Conservation (phyloP, 805 yeast genomes). For the Wickerhamiella slavikovae region DNA sequence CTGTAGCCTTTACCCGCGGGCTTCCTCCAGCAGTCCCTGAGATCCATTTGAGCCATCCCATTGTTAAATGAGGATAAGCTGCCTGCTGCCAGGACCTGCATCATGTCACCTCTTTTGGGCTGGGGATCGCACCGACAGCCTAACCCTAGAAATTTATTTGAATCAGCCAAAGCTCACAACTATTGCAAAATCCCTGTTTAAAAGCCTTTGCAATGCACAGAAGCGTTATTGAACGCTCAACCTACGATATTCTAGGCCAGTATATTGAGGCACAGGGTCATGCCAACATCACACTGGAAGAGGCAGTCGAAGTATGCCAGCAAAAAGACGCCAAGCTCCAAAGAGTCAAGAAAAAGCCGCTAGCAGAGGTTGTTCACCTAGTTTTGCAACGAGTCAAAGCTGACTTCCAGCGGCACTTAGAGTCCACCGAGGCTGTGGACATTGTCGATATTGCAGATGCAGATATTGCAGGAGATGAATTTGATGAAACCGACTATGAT, state of each 20-base stretch:
- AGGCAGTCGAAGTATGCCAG: slow-evolving; percentile 24
- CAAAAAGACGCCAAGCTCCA: slow-evolving; percentile 43
- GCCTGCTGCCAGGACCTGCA: too few species aligned
- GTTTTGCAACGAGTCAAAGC: slow-evolving; percentile 19
- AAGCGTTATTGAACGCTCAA: slow-evolving; percentile 8
- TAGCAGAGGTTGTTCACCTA: slow-evolving; percentile 42
- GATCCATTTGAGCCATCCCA: slow-evolving; percentile 2
- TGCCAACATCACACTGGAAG: slow-evolving; percentile 5
- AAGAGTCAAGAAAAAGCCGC: slow-evolving; percentile 42
- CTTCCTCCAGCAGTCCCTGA: not conserved
- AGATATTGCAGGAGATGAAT: slow-evolving; percentile 18
- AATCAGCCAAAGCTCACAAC: too few species aligned
- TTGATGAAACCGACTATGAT: slow-evolving; percentile 37
- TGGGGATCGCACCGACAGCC: too few species aligned
- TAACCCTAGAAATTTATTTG: too few species aligned
- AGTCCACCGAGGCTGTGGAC: not conserved
- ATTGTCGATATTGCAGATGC: slow-evolving; percentile 12
- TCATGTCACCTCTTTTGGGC: too few species aligned
- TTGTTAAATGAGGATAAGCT: not conserved
- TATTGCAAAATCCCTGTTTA: too few species aligned
- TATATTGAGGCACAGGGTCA: slow-evolving; percentile 20
- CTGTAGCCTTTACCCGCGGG: slow-evolving; percentile 31
- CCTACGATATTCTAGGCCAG: slow-evolving; percentile 13
- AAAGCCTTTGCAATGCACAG: slow-evolving; percentile 1
- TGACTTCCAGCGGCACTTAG: slow-evolving; percentile 22